These are phyloP conservation scores for Rhipidocladum racemiflorum DNA, from an alignment of 176 grass and related monocot species.

Conservation along the genomic window DNA sequence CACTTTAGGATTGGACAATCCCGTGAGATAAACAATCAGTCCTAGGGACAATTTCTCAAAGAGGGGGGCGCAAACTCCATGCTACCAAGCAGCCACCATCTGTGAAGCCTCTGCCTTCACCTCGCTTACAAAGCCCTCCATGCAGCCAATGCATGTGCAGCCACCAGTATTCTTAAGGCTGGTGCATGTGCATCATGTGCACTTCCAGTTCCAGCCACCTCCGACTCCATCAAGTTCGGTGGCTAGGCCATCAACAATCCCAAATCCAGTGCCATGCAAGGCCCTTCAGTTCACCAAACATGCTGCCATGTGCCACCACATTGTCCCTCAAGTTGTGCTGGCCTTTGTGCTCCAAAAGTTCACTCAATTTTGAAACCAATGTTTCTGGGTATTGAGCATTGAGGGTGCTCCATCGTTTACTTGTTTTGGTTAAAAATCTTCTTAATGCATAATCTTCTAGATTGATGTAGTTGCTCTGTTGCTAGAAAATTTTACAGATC, in stretches of 20 bases:
- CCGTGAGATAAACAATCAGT: not conserved
- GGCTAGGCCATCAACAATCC: constrained; percentile 4
- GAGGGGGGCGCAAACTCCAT: not conserved
- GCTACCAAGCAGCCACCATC: not conserved
- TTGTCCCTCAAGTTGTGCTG: not conserved
- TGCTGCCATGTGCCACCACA: not conserved
- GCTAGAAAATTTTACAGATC: constrained; percentile 3
- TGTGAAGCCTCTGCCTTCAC: not conserved
- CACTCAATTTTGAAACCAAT: constrained; percentile 2
- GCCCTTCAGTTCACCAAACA: not conserved
- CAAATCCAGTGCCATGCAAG: not conserved
- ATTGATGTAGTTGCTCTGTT: not conserved
- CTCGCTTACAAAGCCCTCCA: not conserved
- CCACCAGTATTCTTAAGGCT: not conserved
- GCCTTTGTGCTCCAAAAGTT: not conserved
- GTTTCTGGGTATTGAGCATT: not conserved
- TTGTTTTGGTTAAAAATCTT: not conserved
- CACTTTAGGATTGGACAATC: not conserved
- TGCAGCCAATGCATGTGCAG: not conserved
- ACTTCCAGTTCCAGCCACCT: not conserved
- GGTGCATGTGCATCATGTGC: not conserved
- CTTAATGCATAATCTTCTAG: constrained; percentile 8
- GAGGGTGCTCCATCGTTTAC: not conserved
- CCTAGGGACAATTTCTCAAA: not conserved
- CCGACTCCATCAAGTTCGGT: not conserved